These are phyloP conservation scores for Coriaria nepalensis DNA, from an alignment of 306 rosid species.

Conservation along the genomic window DNA sequence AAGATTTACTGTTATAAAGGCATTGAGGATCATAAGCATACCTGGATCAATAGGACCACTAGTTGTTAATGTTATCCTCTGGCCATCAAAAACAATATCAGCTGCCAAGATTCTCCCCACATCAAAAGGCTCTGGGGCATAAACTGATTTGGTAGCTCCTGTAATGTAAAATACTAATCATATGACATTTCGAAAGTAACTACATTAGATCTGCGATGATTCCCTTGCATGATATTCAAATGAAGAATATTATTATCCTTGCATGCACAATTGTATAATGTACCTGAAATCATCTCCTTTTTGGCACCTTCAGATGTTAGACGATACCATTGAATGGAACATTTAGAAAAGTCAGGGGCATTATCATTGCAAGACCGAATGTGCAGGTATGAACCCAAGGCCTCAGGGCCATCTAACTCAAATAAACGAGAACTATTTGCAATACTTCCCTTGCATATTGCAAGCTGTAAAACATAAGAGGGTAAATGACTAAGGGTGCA, in stretches of 20 bases:
- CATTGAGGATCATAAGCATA: constrained; percentile 14
- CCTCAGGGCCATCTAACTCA: constrained; percentile 67
- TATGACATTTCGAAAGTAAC: no score
- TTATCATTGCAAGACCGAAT: constrained; percentile 51
- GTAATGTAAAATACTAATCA: constrained; percentile 3
- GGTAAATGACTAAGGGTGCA: constrained; percentile 8
- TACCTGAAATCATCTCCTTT: constrained; percentile 76
- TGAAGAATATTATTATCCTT: no score
- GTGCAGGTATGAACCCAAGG: constrained; percentile 64
- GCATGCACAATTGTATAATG: no score
- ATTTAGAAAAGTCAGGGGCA: constrained; percentile 47
- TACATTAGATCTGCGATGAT: no score
- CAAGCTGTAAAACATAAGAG: constrained; percentile 31
- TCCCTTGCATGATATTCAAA: no score
- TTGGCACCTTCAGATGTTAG: constrained; percentile 49
- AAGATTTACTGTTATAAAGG: background rate
- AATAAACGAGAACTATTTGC: constrained; percentile 35
- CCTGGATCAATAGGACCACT: constrained; percentile 82
- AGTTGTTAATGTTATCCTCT: constrained; percentile 43
- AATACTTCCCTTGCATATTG: constrained; percentile 44
- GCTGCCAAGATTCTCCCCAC: constrained; percentile 71
- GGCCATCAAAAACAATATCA: constrained; percentile 31
- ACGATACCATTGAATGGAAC: constrained; percentile 78
- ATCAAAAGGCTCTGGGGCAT: constrained; percentile 83
- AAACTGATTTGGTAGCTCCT: constrained; percentile 76